Evolutionary conservation across 352 stramenopile genomes (phyloP).

Genomic region (Phytophthora niederhauseri): DNA sequence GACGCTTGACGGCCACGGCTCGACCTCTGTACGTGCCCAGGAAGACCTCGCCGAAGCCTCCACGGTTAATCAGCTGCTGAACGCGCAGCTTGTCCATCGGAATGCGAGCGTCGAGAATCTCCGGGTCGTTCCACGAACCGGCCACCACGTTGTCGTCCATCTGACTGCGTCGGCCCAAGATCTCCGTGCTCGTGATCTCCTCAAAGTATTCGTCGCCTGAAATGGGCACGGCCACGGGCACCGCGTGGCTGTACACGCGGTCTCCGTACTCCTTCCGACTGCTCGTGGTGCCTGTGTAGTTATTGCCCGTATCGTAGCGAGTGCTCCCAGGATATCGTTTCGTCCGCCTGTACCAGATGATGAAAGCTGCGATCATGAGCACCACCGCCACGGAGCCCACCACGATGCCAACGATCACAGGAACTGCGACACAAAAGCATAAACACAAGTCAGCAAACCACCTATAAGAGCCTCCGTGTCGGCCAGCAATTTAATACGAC

Average conservation of each 20-base stretch:
- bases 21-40: slow-evolving; percentile 45
- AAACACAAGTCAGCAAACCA: slow-evolving; percentile 6
- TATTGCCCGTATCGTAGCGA: slow-evolving; percentile 21
- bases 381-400: slow-evolving; percentile 42
- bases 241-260: slow-evolving; percentile 26
- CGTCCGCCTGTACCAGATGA: slow-evolving; percentile 47
- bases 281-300: slow-evolving; percentile 33
- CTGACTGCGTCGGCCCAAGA: slow-evolving; percentile 29
- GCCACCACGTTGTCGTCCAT: slow-evolving; percentile 25
- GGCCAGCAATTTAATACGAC: slow-evolving; percentile 3
- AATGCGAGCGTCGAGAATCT: slow-evolving; percentile 41
- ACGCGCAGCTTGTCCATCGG: slow-evolving; percentile 44
- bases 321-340: slow-evolving; percentile 25
- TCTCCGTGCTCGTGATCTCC: slow-evolving; percentile 32
- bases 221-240: slow-evolving; percentile 29
- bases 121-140: slow-evolving; percentile 34
- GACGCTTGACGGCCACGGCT: slow-evolving; percentile 51
- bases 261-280: slow-evolving; percentile 29
- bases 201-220: slow-evolving; percentile 33
- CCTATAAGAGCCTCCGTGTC: neutral
- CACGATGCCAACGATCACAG: slow-evolving; percentile 43
- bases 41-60: slow-evolving; percentile 53
- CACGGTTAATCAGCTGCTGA: slow-evolving; percentile 47
- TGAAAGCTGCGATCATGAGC: slow-evolving; percentile 47
- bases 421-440: slow-evolving; percentile 12